Evolutionary conservation across 179 eudicot genomes (phyloP).

Genomic region (Beta corolliflora): DNA sequence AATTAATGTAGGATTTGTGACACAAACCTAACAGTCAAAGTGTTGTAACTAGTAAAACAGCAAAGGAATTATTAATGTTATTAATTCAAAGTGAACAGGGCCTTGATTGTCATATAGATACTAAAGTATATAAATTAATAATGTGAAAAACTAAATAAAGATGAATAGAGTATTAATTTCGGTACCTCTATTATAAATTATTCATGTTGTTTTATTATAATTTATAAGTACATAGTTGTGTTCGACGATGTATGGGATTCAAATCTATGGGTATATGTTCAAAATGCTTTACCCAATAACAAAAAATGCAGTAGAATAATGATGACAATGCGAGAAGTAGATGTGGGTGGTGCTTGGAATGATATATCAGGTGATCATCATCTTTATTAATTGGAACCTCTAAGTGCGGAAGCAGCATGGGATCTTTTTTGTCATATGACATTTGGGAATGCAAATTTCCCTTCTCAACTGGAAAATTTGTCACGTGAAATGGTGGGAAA

Average conservation of each 20-base stretch:
- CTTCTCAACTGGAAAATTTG: background rate
- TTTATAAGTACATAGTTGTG: conserved; percentile 2
- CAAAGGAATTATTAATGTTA: too few species aligned
- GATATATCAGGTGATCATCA: background rate
- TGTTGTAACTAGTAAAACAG: too few species aligned
- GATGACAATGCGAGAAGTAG: background rate
- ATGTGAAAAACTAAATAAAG: too few species aligned
- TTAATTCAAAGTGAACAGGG: too few species aligned
- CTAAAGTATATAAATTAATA: too few species aligned
- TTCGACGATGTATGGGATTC: conserved; percentile 6
- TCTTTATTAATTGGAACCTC: background rate
- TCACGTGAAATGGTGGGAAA: background rate
- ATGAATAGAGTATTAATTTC: too few species aligned
- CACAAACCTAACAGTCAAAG: too few species aligned
- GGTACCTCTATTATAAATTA: too few species aligned
- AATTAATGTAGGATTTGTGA: too few species aligned
- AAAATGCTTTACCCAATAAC: background rate
- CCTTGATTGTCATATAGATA: too few species aligned
- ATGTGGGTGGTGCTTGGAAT: background rate
- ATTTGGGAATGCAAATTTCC: background rate
- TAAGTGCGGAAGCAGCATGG: background rate
- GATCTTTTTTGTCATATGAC: background rate
- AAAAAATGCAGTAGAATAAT: background rate
- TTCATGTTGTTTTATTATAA: background rate
- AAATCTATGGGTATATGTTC: background rate